A percentile compares a stretch with the other conserved stretches of the same genome.
phyloP scores from a whole-genome alignment of 2,329 filamentous ascomycete genomes.

The Ophiostoma perfectum region DNA sequence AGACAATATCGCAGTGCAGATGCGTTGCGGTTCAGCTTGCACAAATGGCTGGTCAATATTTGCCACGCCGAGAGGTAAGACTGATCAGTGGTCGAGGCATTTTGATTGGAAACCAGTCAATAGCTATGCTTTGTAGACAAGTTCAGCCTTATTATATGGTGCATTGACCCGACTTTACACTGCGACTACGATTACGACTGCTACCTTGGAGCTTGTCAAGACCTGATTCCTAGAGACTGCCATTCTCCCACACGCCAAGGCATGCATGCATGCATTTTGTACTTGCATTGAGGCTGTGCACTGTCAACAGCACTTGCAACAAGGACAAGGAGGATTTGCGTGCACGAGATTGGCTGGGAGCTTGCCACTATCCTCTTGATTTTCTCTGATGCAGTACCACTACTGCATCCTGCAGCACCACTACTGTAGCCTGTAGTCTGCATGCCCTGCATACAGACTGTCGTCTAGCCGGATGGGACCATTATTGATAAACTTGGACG shows the following conservation, averaged over 20 bases:
- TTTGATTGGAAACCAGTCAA: no score
- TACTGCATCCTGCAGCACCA: slow-evolving; percentile 5
- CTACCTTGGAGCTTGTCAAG: no score
- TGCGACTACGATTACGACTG: background rate
- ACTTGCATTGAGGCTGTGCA: slow-evolving; percentile 1
- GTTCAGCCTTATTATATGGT: background rate
- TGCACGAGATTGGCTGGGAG: background rate
- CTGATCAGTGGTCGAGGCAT: no score
- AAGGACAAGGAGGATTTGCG: background rate
- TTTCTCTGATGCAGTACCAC: background rate
- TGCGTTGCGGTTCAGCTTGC: slow-evolving; percentile 9
- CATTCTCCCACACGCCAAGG: background rate
- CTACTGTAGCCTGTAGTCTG: background rate
- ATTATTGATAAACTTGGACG: background rate
- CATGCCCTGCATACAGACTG: background rate
- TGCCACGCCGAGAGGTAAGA: background rate
- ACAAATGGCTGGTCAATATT: background rate
- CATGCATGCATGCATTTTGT: slow-evolving; percentile 7
- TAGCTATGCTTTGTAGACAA: background rate
- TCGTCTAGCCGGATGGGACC: background rate
- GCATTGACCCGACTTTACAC: background rate
- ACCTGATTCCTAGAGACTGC: no score
- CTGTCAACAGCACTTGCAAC: background rate
- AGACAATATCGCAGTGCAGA: background rate
- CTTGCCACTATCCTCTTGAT: background rate